Evolutionary conservation across 495 filamentous ascomycete species (phyloP).

Genomic region (Tuber aestivum): DNA sequence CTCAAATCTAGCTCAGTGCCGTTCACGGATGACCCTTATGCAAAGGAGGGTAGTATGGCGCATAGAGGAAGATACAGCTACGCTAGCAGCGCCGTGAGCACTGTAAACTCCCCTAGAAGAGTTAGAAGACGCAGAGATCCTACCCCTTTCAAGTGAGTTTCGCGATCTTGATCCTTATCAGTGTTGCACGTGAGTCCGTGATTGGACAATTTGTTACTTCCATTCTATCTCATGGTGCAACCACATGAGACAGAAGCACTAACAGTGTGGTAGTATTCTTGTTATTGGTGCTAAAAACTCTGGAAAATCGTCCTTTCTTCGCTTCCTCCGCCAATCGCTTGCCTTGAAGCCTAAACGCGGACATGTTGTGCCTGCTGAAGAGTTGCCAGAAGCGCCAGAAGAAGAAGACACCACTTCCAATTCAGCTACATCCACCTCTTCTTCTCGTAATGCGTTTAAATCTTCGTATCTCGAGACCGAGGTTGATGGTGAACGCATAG

Average conservation of each 20-base stretch:
- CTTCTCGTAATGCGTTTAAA: constrained; percentile 40
- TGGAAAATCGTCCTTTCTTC: constrained; percentile 94
- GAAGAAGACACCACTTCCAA: constrained; percentile 45
- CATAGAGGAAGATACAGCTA: constrained; percentile 96
- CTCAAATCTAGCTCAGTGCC: constrained; percentile 33
- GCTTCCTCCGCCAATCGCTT: constrained; percentile 82
- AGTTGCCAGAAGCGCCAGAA: constrained; percentile 44
- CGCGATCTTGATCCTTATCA: not conserved
- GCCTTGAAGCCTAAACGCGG: constrained; percentile 71
- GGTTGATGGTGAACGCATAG: constrained; percentile 84
- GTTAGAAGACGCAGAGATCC: constrained; percentile 93
- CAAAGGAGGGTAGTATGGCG: constrained; percentile 87
- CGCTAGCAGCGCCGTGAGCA: constrained; percentile 83
- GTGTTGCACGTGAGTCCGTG: not conserved
- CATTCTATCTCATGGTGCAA: not conserved
- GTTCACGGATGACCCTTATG: constrained; percentile 61
- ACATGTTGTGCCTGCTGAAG: constrained; percentile 49
- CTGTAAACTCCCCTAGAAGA: constrained; percentile 87
- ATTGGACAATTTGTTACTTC: constrained; percentile 12
- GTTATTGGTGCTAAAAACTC: constrained; percentile 82
- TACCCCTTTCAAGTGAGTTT: constrained; percentile 91
- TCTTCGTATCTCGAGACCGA: constrained; percentile 82
- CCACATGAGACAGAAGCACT: constrained; percentile 9
- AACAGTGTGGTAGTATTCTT: constrained; percentile 60
- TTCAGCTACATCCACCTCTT: constrained; percentile 47